phyloP scores from a whole-genome alignment of 108 stramenopile species.

The Discostella pseudostelligera region DNA sequence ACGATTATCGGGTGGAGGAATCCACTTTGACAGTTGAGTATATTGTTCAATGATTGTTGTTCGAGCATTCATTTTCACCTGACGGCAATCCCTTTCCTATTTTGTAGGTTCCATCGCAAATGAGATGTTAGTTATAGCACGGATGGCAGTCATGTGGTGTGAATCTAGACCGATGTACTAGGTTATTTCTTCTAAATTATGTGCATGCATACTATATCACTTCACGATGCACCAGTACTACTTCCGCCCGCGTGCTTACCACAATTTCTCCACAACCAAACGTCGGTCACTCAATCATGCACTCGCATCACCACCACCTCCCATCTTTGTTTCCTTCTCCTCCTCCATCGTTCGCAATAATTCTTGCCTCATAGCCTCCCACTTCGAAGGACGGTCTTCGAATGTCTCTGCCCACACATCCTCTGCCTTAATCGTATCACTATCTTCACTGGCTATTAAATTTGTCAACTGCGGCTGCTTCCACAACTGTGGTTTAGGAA shows the following conservation, averaged over 20 bases:
- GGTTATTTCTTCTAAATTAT: neutral
- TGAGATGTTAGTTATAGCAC: conserved; percentile 34
- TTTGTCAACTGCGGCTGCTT: conserved; percentile 51
- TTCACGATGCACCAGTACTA: neutral
- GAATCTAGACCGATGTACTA: conserved; percentile 28
- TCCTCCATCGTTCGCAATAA: conserved; percentile 37
- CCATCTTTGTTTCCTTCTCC: conserved; percentile 10
- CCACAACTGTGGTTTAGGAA: conserved; percentile 86
- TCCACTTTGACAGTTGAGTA: conserved; percentile 37
- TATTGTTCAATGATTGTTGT: neutral
- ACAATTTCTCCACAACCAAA: neutral
- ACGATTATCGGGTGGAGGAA: conserved; percentile 22
- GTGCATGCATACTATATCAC: neutral
- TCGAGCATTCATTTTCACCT: neutral
- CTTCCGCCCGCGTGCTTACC: too few species aligned
- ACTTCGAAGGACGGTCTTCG: conserved; percentile 31
- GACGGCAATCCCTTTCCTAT: neutral
- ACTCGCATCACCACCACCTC: neutral
- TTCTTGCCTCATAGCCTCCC: conserved; percentile 40
- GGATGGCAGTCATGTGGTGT: conserved; percentile 38
- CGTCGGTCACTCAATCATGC: too few species aligned
- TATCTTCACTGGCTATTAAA: conserved; percentile 68
- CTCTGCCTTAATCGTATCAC: conserved; percentile 63
- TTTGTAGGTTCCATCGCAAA: conserved; percentile 31
- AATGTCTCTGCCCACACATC: conserved; percentile 82